These are phyloP conservation scores for Gliomastix tumulicola DNA, from an alignment of 2,329 filamentous ascomycete genomes.

Conservation along the genomic window DNA sequence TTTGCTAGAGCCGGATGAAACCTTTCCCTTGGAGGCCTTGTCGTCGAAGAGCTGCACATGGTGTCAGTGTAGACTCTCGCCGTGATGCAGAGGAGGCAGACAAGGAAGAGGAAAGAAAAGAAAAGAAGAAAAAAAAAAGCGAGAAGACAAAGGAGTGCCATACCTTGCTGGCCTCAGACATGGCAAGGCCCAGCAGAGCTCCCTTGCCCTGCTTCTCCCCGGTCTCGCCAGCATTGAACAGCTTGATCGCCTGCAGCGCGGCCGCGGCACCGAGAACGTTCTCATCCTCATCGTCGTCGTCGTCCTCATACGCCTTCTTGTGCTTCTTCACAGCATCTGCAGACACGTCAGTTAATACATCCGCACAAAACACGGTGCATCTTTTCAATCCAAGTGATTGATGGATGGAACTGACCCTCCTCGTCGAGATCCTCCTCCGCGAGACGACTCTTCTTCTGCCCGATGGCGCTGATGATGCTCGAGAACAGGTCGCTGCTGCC, in stretches of 20 bases:
- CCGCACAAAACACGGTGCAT: too few relatives aligned
- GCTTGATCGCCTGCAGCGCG: constrained; percentile 75
- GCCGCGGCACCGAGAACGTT: constrained; percentile 62
- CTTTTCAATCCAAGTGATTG: too few relatives aligned
- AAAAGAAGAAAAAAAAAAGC: background rate
- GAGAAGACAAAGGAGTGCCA: too few relatives aligned
- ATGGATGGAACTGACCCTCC: constrained; percentile 29
- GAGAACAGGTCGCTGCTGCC: constrained; percentile 42
- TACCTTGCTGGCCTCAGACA: constrained; percentile 80
- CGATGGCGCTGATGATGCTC: constrained; percentile 36
- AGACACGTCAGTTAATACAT: constrained; percentile 7
- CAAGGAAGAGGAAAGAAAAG: background rate
- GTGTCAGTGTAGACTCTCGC: background rate
- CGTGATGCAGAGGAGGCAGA: too few relatives aligned
- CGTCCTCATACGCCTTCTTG: constrained; percentile 61
- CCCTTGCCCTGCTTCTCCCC: constrained; percentile 57
- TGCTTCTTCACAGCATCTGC: constrained; percentile 66
- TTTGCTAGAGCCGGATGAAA: constrained; percentile 60
- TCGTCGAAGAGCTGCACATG: constrained; percentile 48
- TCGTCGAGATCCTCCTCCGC: constrained; percentile 42
- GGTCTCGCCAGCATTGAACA: constrained; percentile 57
- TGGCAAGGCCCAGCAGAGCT: constrained; percentile 76
- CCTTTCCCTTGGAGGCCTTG: constrained; percentile 46
- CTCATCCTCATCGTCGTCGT: constrained; percentile 38
- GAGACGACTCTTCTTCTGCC: constrained; percentile 40